Base-by-base conservation (phyloP, 257 asterid species). In the Fraxinus quadrangulata region DNA sequence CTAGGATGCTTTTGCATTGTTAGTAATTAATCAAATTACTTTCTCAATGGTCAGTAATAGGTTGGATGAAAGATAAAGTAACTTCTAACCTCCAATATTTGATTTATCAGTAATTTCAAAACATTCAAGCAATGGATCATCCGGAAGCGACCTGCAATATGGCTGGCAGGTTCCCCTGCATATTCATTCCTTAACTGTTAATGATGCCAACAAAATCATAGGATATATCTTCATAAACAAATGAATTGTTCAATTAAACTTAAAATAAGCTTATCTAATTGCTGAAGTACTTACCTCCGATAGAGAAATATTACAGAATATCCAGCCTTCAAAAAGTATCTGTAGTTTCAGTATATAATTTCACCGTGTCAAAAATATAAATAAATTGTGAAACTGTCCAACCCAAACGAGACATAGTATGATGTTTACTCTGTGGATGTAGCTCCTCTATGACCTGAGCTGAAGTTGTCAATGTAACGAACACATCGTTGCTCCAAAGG, bases 361-460 rank as follows among this genome's bases (percentile, higher is more conserved):
- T 70, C 49, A 40, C 4, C 49, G 3, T 40, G 49, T 82, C 75
- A 81, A 73, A 39, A 33, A 34, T 66, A 31, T 37, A 63, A 33
- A 6, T 6, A 74, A 70, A 70, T 51, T 4, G 28, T 26, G 54
- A 78, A 70, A 61, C 19, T 40, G 69, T 69, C 68, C 33, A 73
- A 16, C 26, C 11, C 10, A 71, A 80, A 45, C 37, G 30, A 73
- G 71, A 47, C 24, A 72, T n/a, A 11, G 69, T 45, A 72, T 67
- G 83, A 40, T 45, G 69, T 77, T 84, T 90, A 95, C 99, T 95
- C 98, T 0, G 98, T 92, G 67, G 99, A 93, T 76, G 99, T 92
- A 79, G 98, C 96, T 87, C 97, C 99, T 87, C 98, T 85, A 75
- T 90, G 96, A 77, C 99, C 98, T 36, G 98, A 95, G 92, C 97